phyloP scores from a whole-genome alignment of 805 yeast species.

The Candida pini region DNA sequence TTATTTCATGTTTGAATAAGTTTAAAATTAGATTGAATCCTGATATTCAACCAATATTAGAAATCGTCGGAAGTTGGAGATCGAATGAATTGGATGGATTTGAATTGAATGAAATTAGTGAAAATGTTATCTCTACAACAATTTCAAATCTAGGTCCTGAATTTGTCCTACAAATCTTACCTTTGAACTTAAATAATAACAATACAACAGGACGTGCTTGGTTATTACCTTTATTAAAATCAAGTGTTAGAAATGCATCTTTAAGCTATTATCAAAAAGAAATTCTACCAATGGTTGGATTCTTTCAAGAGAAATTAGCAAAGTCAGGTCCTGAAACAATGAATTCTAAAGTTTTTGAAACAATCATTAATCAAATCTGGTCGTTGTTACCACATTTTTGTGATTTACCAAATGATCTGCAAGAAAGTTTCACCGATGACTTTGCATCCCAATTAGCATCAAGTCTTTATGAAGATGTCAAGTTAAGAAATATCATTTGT shows the following conservation, averaged over 20 bases:
- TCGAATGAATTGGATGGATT: slow-evolving; percentile 67
- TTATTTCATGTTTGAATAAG: slow-evolving; percentile 56
- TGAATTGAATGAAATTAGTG: slow-evolving; percentile 69
- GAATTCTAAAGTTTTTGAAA: slow-evolving; percentile 71
- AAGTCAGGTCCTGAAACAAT: slow-evolving; percentile 48
- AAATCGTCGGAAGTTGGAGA: slow-evolving; percentile 81
- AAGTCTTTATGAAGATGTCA: slow-evolving; percentile 66
- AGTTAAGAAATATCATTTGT: slow-evolving; percentile 75
- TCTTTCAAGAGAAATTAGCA: slow-evolving; percentile 45
- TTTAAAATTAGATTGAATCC: slow-evolving; percentile 66
- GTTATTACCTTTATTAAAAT: slow-evolving; percentile 87
- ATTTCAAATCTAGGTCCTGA: slow-evolving; percentile 84
- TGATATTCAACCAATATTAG: slow-evolving; percentile 59
- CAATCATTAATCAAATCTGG: slow-evolving; percentile 91
- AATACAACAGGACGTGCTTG: slow-evolving; percentile 85
- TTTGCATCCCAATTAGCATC: slow-evolving; percentile 78
- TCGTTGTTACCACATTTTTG: slow-evolving; percentile 84
- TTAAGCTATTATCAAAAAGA: slow-evolving; percentile 56
- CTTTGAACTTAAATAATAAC: slow-evolving; percentile 67
- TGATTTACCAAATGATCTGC: slow-evolving; percentile 76
- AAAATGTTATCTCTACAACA: slow-evolving; percentile 72
- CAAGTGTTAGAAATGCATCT: slow-evolving; percentile 68
- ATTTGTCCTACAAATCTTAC: slow-evolving; percentile 64
- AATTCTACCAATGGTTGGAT: slow-evolving; percentile 59
- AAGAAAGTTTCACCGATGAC: slow-evolving; percentile 56